Percentiles rank a stretch among this genome's conserved stretches.
Evolutionary conservation across 2,329 filamentous ascomycete species (phyloP).

Genomic region (Chalaropsis thielavioides): DNA sequence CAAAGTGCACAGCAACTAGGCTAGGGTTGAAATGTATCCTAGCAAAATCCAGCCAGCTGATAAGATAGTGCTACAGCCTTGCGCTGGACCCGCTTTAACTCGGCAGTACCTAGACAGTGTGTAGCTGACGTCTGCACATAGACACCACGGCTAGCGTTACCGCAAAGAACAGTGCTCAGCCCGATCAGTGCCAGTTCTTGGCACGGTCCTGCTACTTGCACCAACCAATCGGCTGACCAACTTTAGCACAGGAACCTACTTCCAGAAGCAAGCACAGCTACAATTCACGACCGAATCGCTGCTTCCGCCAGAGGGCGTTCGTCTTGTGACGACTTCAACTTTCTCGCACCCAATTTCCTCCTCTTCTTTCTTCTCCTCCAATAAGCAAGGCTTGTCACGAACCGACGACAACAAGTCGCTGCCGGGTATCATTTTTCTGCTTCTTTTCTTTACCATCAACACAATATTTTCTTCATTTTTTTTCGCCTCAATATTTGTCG

Average conservation of each 20-base stretch:
- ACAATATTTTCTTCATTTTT: neutral
- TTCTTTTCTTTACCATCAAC: neutral
- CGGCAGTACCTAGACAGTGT: neutral
- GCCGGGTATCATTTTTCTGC: neutral
- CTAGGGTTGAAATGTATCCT: neutral
- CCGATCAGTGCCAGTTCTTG: neutral
- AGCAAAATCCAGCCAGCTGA: neutral
- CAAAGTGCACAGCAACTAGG: neutral
- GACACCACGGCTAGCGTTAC: neutral
- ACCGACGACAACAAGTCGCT: neutral
- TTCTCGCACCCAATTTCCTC: neutral
- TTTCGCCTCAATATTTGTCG: neutral
- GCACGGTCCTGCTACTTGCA: neutral
- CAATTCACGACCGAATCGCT: neutral
- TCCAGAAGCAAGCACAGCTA: slow-evolving; percentile 2
- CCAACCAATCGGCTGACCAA: neutral
- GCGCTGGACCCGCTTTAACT: neutral
- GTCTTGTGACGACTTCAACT: slow-evolving; percentile 3
- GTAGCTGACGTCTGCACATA: neutral
- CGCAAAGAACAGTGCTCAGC: neutral
- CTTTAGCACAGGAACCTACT: slow-evolving; percentile 2
- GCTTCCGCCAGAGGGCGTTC: neutral
- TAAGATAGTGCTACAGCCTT: slow-evolving; percentile 6
- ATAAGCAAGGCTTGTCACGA: neutral
- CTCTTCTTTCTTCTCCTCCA: neutral